These are phyloP conservation scores for Suillus weaverae DNA, from an alignment of 768 basidiomycete genomes.

Conservation along the genomic window DNA sequence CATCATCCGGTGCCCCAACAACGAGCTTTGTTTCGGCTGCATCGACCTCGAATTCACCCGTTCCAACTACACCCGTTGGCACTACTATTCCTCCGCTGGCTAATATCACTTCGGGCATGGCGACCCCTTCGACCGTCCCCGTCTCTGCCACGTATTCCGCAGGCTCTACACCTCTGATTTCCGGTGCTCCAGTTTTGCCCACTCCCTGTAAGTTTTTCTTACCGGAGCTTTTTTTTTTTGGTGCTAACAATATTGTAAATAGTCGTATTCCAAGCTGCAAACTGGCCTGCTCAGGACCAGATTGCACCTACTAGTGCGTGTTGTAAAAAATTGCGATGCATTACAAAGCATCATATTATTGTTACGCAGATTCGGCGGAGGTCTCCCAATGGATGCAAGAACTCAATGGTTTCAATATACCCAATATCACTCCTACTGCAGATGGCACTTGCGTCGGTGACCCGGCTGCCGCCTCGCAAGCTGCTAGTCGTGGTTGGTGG, in stretches of 20 bases:
- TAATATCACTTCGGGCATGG: constrained; percentile 63
- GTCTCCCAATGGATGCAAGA: constrained; percentile 79
- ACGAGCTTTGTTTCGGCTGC: constrained; percentile 5
- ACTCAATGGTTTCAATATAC: constrained; percentile 69
- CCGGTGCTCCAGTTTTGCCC: constrained; percentile 69
- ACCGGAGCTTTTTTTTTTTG: background rate
- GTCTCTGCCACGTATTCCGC: constrained; percentile 53
- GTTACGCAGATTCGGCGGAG: constrained; percentile 49
- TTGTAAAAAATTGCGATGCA: background rate
- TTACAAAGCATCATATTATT: background rate
- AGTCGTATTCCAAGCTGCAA: constrained; percentile 46
- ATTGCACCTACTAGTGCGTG: constrained; percentile 59
- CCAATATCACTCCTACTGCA: constrained; percentile 56
- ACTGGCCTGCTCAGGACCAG: constrained; percentile 67
- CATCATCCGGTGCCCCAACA: constrained; percentile 3
- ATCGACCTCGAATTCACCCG: constrained; percentile 20
- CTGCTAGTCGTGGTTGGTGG: constrained; percentile 83
- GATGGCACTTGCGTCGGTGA: constrained; percentile 72
- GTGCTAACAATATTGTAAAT: constrained; percentile 9
- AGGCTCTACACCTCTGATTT: constrained; percentile 61
- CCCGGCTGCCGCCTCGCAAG: constrained; percentile 52
- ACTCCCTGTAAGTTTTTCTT: constrained; percentile 45
- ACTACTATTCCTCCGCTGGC: constrained; percentile 58
- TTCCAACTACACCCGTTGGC: constrained; percentile 32
- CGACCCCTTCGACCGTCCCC: constrained; percentile 47